phyloP scores from a whole-genome alignment of 305 asterid species.

The Striga hermonthica region DNA sequence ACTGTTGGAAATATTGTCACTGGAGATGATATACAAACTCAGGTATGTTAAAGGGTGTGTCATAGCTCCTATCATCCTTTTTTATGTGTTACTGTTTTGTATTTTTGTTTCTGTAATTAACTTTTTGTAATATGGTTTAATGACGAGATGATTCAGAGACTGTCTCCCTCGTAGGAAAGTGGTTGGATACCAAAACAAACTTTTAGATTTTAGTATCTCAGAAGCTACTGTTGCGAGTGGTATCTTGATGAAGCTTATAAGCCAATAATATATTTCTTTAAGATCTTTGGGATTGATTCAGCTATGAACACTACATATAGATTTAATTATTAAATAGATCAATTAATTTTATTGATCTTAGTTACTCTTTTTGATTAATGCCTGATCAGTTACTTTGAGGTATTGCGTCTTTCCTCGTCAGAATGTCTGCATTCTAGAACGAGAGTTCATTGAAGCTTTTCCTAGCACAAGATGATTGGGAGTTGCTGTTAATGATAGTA shows the following conservation, averaged over 20 bases:
- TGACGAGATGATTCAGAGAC: not conserved
- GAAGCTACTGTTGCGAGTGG: not conserved
- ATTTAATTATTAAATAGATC: not conserved
- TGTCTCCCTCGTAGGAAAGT: not conserved
- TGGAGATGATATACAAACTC: slow-evolving; percentile 93
- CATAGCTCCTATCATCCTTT: not conserved
- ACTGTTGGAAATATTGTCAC: slow-evolving; percentile 95
- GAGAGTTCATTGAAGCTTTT: not conserved
- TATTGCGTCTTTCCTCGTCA: not conserved
- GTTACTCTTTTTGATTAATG: not conserved
- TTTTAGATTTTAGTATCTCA: not conserved
- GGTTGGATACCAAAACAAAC: not conserved
- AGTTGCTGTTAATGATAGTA: no score
- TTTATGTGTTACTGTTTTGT: not conserved
- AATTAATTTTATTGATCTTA: not conserved
- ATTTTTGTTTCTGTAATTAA: not conserved
- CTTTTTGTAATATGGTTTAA: not conserved
- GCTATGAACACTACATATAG: slow-evolving; percentile 1
- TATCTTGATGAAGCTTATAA: slow-evolving; percentile 4
- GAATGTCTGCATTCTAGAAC: not conserved
- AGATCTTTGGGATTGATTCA: slow-evolving; percentile 7
- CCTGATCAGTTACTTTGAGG: not conserved
- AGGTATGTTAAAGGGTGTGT: slow-evolving; percentile 43
- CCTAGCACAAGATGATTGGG: not conserved
- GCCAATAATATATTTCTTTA: not conserved